Evolutionary conservation across 2,329 filamentous ascomycete genomes (phyloP).

Genomic region (Emydomyces testavorans): DNA sequence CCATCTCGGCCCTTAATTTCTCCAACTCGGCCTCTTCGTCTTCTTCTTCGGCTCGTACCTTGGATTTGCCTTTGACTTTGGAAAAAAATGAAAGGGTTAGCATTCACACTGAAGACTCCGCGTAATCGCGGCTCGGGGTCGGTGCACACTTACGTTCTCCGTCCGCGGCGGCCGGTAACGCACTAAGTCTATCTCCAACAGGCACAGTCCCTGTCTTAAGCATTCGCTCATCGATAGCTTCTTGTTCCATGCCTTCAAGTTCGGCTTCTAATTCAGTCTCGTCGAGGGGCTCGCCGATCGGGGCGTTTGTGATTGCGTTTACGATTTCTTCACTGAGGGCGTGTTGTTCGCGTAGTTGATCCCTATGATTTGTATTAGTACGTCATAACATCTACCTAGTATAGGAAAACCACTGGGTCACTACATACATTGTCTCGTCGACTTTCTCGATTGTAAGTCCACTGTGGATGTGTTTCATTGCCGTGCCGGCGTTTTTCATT

Average conservation of each 20-base stretch:
- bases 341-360: constrained; percentile 82
- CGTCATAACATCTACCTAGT: background rate
- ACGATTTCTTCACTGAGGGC: constrained; percentile 87
- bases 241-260: constrained; percentile 76
- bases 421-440: constrained; percentile 77
- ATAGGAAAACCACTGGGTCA: background rate
- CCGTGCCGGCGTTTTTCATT: constrained; percentile 80
- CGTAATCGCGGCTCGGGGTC: constrained; percentile 5
- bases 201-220: constrained; percentile 77
- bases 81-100: too few relatives aligned
- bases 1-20: constrained; percentile 94
- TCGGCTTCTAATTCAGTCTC: constrained; percentile 79
- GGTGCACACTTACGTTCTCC: constrained; percentile 55
- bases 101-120: background rate
- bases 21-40: constrained; percentile 92
- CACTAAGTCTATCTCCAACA: constrained; percentile 59
- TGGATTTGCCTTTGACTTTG: constrained; percentile 37
- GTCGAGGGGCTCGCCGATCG: constrained; percentile 59
- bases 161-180: constrained; percentile 62
- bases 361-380: constrained; percentile 45
- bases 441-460: constrained; percentile 89
- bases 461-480: constrained; percentile 88
- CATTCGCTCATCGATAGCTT: constrained; percentile 88
- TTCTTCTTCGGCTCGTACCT: constrained; percentile 57
- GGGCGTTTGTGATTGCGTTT: constrained; percentile 64